phyloP scores from a whole-genome alignment of 2,329 filamentous ascomycete genomes.

The Phyllosticta citrichinensis region DNA sequence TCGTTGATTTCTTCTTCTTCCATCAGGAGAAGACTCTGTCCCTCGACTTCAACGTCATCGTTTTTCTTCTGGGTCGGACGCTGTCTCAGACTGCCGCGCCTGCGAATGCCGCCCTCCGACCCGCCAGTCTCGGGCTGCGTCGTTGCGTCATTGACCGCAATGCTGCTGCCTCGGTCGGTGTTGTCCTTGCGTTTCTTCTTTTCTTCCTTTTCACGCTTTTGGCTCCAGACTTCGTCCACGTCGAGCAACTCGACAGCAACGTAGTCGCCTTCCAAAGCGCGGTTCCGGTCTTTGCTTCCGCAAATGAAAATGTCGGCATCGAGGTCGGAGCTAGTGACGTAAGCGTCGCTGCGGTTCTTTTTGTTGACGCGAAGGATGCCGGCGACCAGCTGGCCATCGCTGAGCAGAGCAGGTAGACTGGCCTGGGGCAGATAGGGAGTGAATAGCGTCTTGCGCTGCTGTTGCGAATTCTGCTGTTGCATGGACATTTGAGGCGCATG shows the following conservation, averaged over 20 bases:
- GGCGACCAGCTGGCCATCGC: constrained; percentile 87
- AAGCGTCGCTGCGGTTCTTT: constrained; percentile 98
- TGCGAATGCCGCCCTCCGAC: constrained; percentile 74
- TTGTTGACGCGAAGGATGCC: constrained; percentile 98
- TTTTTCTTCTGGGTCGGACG: constrained; percentile 99
- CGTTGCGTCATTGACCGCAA: constrained; percentile 54
- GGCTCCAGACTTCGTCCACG: constrained; percentile 95
- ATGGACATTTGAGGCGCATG: constrained; percentile 55
- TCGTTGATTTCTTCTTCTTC: constrained; percentile 99
- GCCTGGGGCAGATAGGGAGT: constrained; percentile 96
- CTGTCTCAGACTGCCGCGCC: constrained; percentile 90
- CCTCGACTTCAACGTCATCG: constrained; percentile 96
- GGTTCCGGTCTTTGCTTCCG: constrained; percentile 96
- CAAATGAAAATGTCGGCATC: constrained; percentile 99
- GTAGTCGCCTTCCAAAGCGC: constrained; percentile 88
- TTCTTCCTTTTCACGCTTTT: constrained; percentile 98
- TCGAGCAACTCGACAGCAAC: constrained; percentile 94
- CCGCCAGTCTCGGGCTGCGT: constrained; percentile 50
- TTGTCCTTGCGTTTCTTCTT: constrained; percentile 99
- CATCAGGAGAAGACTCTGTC: constrained; percentile 89
- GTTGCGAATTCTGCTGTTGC: constrained; percentile 55
- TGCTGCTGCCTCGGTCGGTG: constrained; percentile 73
- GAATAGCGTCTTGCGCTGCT: constrained; percentile 96
- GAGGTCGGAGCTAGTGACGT: constrained; percentile 87
- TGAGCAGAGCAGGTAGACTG: constrained; percentile 78